Base-by-base conservation (phyloP, 202 grass and related monocot species). In the Musa balbisiana region DNA sequence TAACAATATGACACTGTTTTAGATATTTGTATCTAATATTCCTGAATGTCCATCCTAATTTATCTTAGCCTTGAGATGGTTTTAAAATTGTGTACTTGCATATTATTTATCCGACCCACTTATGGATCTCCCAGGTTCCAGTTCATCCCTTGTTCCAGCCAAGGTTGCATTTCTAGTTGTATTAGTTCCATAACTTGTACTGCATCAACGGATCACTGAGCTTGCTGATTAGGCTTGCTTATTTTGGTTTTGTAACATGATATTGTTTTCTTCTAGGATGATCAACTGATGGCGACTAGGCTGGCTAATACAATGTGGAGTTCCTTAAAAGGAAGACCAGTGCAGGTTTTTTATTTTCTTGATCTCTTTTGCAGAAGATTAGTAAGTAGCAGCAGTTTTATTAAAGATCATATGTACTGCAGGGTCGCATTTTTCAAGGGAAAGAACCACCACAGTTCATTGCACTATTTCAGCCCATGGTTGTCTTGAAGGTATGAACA, bases 311-410 rank as follows among this genome's bases (percentile, higher is more conserved):
- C 88, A 33, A 87, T 93, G 90, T 97, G 93, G 84, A 89, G 80
- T 85, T 93, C 90, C 21, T 85, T 97, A 76, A 97, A 97, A 91
- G 93, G 93, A 84, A 88, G 93, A 74, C 93, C 90, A 83, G 83
- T 91, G 80, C 84, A 93, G 90, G 90, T 92, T 83, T 49, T 83
- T 58, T 73, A 84, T 72, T 81, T 74, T 62, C 26, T 70, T 75
- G 80, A 82, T 81, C 68, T 73, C 21, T 49, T 82, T 72, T 2
- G 73, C 22, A 82, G 79, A 70, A 75, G 78, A 50, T 87, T 13
- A 72, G 54, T 43, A 27, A 62, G 54, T 74, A 73, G 62, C 10
- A 73, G 58, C 75, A 82, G 56, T 49, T 86, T 78, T 78, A 43
- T 70, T 80, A 64, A 64, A 49, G 11, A 67, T 33, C 72, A 26